A percentile compares a stretch with the other conserved stretches of the same genome.
Evolutionary conservation across 768 basidiomycete genomes (phyloP).

Genomic region (Macrolepiota fuliginosa): DNA sequence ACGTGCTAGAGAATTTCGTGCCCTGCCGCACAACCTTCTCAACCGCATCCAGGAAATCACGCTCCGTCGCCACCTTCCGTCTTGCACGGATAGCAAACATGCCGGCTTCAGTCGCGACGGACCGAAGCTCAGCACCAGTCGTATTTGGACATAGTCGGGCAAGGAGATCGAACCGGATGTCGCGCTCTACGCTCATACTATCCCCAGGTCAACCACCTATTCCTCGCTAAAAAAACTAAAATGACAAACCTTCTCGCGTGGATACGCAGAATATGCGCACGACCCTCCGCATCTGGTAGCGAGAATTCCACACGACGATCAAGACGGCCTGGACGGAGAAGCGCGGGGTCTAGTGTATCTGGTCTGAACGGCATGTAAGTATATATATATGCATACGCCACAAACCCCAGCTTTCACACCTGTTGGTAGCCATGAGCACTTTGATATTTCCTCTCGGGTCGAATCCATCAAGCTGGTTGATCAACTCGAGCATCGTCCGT

Average conservation of each 20-base stretch:
- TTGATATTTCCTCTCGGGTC: slow-evolving; percentile 99
- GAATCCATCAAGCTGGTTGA: slow-evolving; percentile 98
- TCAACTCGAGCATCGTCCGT: slow-evolving; percentile 97
- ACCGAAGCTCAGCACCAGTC: slow-evolving; percentile 96
- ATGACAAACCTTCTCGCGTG: slow-evolving; percentile 84
- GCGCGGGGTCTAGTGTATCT: slow-evolving; percentile 95
- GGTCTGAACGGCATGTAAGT: slow-evolving; percentile 52
- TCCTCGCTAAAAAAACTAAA: background rate
- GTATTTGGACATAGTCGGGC: slow-evolving; percentile 97
- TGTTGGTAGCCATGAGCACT: slow-evolving; percentile 98
- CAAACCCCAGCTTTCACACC: slow-evolving; percentile 45
- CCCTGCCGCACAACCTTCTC: slow-evolving; percentile 99
- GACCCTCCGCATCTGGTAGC: slow-evolving; percentile 91
- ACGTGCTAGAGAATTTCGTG: slow-evolving; percentile 97
- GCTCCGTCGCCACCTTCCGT: slow-evolving; percentile 94
- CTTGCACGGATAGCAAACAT: slow-evolving; percentile 99
- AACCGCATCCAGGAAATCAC: slow-evolving; percentile 96
- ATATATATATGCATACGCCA: background rate
- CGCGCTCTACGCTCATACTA: slow-evolving; percentile 96
- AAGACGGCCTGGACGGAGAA: slow-evolving; percentile 92
- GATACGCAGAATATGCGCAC: slow-evolving; percentile 94
- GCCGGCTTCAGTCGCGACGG: slow-evolving; percentile 98
- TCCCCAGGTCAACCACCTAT: background rate
- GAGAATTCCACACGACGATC: slow-evolving; percentile 98
- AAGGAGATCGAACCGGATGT: slow-evolving; percentile 97